Conservation (phyloP, 2,329 filamentous ascomycete genomes). For the Neonectria neomacrospora region DNA sequence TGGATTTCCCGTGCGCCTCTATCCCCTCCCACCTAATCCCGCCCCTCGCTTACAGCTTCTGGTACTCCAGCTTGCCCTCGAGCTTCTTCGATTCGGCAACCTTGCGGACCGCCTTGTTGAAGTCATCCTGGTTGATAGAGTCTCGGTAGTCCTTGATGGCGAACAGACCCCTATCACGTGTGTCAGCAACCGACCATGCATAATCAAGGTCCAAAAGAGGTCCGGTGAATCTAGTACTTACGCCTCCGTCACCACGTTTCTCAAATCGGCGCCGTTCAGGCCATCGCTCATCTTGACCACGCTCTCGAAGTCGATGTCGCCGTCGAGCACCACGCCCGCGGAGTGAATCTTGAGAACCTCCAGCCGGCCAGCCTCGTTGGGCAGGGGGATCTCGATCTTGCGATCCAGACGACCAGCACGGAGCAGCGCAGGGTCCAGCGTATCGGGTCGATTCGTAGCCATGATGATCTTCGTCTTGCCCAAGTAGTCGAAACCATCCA, state of each 20-base stretch:
- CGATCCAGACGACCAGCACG: constrained; percentile 93
- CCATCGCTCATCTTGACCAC: constrained; percentile 99
- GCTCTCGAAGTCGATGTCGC: constrained; percentile 98
- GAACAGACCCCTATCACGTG: constrained; percentile 79
- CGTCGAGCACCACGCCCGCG: constrained; percentile 84
- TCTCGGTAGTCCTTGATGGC: constrained; percentile 99
- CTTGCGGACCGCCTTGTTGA: constrained; percentile 99
- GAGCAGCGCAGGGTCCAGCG: constrained; percentile 90
- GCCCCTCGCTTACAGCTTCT: constrained; percentile 76
- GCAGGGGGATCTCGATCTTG: constrained; percentile 97
- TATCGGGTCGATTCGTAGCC: constrained; percentile 98
- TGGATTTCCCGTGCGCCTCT: constrained; percentile 28
- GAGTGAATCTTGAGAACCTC: constrained; percentile 99
- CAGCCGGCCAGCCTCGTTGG: constrained; percentile 94
- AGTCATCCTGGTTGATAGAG: constrained; percentile 96
- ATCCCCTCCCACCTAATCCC: constrained; percentile 20
- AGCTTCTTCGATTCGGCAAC: constrained; percentile 98
- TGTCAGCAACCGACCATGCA: constrained; percentile 35
- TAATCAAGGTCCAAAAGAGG: background rate
- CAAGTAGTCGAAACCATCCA: constrained; percentile 98
- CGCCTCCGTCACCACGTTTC: constrained; percentile 99
- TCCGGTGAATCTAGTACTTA: constrained; percentile 62
- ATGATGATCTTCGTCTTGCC: constrained; percentile 99
- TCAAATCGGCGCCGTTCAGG: constrained; percentile 94
- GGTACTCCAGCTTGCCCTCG: constrained; percentile 97